A percentile compares a stretch with the other conserved stretches of the same genome.
phyloP scores from a whole-genome alignment of 495 filamentous ascomycete species.

The Xylaria palmicola region DNA sequence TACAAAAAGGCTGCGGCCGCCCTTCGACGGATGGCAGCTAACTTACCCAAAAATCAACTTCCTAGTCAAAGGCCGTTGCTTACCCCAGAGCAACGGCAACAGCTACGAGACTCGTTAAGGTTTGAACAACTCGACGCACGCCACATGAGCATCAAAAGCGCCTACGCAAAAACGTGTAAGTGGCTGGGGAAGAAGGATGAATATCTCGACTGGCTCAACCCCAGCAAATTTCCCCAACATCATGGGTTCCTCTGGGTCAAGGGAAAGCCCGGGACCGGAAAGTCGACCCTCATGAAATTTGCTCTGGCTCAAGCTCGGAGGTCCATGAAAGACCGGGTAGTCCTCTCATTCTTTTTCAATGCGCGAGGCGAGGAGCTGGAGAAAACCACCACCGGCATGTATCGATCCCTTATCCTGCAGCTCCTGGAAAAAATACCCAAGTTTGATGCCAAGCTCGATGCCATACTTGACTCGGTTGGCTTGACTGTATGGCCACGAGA shows the following conservation, averaged over 20 bases:
- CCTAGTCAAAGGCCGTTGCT: no score
- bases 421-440: constrained; percentile 28
- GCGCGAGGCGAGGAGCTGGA: constrained; percentile 48
- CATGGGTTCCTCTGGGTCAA: constrained; percentile 58
- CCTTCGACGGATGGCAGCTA: no score
- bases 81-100: no score
- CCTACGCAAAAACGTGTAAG: no score
- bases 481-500: no score
- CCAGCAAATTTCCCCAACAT: background rate
- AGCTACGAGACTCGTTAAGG: no score
- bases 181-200: no score
- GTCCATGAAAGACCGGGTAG: constrained; percentile 7
- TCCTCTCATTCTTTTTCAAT: constrained; percentile 52
- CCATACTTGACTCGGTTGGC: no score
- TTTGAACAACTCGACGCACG: no score
- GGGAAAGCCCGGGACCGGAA: constrained; percentile 56
- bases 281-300: constrained; percentile 53
- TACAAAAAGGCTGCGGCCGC: no score
- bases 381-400: constrained; percentile 52
- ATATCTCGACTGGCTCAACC: background rate
- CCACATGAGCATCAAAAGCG: no score
- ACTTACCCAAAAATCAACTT: no score
- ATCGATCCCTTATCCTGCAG: constrained; percentile 49
- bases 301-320: constrained; percentile 10
- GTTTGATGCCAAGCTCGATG: background rate